Conservation (phyloP, 352 stramenopile genomes). For the Blastocystis sp. region DNA sequence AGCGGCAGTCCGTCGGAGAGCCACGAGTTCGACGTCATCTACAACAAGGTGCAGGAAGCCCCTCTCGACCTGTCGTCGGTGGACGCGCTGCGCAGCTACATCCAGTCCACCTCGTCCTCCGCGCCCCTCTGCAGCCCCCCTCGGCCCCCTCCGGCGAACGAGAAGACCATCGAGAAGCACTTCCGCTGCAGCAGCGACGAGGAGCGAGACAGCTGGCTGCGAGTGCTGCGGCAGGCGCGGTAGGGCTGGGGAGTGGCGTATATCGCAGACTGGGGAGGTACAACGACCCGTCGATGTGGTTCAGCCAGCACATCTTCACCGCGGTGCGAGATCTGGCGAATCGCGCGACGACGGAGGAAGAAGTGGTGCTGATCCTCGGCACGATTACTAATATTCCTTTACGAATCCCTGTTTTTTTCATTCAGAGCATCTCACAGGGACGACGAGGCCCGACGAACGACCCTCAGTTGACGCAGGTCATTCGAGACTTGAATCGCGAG, state of each 20-base stretch:
- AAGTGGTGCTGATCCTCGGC: not conserved
- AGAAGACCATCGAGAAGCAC: slow-evolving; percentile 39
- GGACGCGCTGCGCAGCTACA: not conserved
- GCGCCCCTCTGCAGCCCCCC: not conserved
- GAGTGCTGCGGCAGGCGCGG: not conserved
- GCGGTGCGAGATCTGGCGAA: not conserved
- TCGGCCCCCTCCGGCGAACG: not conserved
- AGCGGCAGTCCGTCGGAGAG: not conserved
- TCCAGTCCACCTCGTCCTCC: not conserved
- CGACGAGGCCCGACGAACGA: not conserved
- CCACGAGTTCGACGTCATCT: slow-evolving; percentile 36
- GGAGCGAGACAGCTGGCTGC: slow-evolving; percentile 41
- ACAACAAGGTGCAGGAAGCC: not conserved
- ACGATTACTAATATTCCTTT: not conserved
- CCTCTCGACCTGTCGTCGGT: not conserved
- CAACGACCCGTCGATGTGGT: slow-evolving; percentile 45
- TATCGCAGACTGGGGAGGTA: not conserved
- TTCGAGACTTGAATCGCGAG: slow-evolving; percentile 26
- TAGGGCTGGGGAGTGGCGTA: not conserved
- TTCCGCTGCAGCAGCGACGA: slow-evolving; percentile 40
- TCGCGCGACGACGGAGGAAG: not conserved
- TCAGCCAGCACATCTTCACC: slow-evolving; percentile 38
- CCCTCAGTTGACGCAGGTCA: slow-evolving; percentile 18
- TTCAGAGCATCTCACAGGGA: slow-evolving; percentile 27
- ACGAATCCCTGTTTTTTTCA: slow-evolving; percentile 29